phyloP scores from a whole-genome alignment of 2,329 filamentous ascomycete species.

The Alternaria triticina region DNA sequence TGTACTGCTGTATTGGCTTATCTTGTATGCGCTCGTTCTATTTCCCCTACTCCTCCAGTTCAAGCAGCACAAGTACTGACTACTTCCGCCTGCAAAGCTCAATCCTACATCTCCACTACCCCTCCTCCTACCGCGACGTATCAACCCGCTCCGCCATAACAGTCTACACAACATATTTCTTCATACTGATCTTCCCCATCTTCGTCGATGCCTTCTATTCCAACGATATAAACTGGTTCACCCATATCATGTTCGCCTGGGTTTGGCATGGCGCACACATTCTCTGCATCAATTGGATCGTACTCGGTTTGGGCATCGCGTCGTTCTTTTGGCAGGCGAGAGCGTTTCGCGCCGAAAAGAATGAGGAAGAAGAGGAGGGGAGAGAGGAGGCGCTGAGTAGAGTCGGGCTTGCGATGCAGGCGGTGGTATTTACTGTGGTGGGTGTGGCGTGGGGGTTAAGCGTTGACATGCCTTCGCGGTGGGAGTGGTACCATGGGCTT shows the following conservation, averaged over 20 bases:
- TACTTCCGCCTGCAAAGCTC: not conserved
- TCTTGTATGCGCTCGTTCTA: not conserved
- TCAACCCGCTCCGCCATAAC: not conserved
- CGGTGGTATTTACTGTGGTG: not conserved
- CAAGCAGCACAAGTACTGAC: no score
- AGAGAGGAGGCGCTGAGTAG: not conserved
- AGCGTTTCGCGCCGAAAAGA: not conserved
- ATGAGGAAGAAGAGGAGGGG: not conserved
- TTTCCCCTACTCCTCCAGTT: no score
- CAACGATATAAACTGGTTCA: not conserved
- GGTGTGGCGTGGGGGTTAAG: not conserved
- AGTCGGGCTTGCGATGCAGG: not conserved
- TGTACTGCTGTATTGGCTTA: not conserved
- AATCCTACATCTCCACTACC: not conserved
- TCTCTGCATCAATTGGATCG: not conserved
- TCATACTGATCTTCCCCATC: not conserved
- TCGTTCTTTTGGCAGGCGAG: not conserved
- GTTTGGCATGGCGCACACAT: not conserved
- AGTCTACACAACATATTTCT: not conserved
- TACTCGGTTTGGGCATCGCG: not conserved
- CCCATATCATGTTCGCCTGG: not conserved
- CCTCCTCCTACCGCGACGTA: not conserved
- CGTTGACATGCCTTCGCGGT: not conserved
- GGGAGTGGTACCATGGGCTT: not conserved
- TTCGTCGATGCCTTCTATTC: not conserved